Evolutionary conservation across 768 basidiomycete species (phyloP).

Genomic region (Tricholoma hemisulphureum): DNA sequence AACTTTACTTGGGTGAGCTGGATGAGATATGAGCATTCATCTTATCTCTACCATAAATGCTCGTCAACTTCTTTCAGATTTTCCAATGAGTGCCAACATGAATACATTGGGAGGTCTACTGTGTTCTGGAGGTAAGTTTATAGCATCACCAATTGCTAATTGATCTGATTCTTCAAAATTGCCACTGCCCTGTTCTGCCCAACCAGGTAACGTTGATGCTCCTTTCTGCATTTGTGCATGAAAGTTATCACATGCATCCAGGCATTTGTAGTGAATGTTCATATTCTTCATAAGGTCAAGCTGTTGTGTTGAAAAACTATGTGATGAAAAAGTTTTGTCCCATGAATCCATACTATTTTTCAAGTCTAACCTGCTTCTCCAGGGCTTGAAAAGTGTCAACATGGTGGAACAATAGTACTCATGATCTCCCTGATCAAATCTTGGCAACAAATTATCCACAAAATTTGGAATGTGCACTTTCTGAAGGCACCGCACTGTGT

Average conservation of each 20-base stretch:
- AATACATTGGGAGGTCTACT: neutral
- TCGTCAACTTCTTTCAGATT: neutral
- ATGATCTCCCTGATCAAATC: conserved; percentile 29
- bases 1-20: conserved; percentile 11
- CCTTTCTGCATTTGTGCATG: conserved; percentile 14
- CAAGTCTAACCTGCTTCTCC: conserved; percentile 28
- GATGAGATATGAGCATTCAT: conserved; percentile 19
- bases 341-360: conserved; percentile 21
- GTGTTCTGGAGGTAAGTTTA: neutral
- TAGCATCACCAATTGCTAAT: neutral
- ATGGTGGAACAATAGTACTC: conserved; percentile 34
- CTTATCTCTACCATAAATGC: conserved; percentile 6
- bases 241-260: conserved; percentile 30
- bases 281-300: conserved; percentile 25
- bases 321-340: conserved; percentile 19
- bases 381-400: conserved; percentile 34
- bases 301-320: conserved; percentile 13
- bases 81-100: neutral
- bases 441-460: conserved; percentile 25
- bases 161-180: neutral
- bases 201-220: neutral
- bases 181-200: neutral
- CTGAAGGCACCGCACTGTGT: conserved; percentile 4
- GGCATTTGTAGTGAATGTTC: conserved; percentile 29
- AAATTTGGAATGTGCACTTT: conserved; percentile 26